phyloP scores from a whole-genome alignment of 495 filamentous ascomycete species.

The Annulohypoxylon maeteangense region DNA sequence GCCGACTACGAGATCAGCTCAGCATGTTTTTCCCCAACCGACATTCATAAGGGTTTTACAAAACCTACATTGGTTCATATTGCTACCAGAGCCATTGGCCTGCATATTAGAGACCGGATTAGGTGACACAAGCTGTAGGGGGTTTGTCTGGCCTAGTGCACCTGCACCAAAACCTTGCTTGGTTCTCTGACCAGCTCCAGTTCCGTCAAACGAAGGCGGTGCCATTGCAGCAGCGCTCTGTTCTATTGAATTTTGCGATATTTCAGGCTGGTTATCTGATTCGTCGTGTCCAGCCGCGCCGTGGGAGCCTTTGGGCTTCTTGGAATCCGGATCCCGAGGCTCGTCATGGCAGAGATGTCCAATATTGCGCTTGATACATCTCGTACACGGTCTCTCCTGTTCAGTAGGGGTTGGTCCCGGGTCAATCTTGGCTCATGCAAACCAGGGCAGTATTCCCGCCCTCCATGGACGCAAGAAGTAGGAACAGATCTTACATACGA shows the following conservation, averaged over 20 bases:
- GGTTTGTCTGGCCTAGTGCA: conserved; percentile 55
- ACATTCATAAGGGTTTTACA: conserved; percentile 45
- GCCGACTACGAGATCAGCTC: conserved; percentile 59
- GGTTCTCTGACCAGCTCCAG: conserved; percentile 51
- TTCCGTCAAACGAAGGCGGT: conserved; percentile 55
- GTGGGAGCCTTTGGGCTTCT: conserved; percentile 73
- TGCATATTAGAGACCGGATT: conserved; percentile 64
- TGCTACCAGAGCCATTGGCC: conserved; percentile 64
- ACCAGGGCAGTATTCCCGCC: conserved; percentile 39
- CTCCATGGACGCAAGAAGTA: conserved; percentile 57
- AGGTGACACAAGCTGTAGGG: conserved; percentile 67
- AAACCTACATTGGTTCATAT: conserved; percentile 80
- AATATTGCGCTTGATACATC: conserved; percentile 99
- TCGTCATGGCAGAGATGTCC: conserved; percentile 99
- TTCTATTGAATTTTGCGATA: conserved; percentile 55
- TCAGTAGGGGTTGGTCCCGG: conserved; percentile 53
- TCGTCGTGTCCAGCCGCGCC: conserved; percentile 59
- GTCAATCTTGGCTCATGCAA: conserved; percentile 49
- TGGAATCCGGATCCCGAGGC: conserved; percentile 78
- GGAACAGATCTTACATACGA: conserved; percentile 76
- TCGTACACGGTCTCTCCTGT: conserved; percentile 93
- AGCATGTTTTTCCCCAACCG: conserved; percentile 41
- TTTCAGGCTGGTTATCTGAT: conserved; percentile 52
- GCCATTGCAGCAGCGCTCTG: conserved; percentile 54
- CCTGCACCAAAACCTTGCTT: conserved; percentile 56